Base-by-base conservation (phyloP, 139 green algal genomes). In the Volvox reticuliferus region DNA sequence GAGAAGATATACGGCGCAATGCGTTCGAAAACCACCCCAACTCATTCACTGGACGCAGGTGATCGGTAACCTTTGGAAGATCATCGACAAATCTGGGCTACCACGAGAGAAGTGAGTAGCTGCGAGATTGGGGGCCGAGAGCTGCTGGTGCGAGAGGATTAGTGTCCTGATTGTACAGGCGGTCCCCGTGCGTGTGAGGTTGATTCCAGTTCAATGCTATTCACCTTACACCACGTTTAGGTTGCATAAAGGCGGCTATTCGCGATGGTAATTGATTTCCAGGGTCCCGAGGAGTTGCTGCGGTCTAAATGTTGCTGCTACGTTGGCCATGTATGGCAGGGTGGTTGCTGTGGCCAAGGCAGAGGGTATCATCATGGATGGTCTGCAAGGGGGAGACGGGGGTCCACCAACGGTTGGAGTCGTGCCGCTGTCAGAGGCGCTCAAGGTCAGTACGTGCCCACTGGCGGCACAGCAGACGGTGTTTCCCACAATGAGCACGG, bases 31-130 rank as follows among this genome's bases (percentile, higher is more conserved):
- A 5, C 44, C 44, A 55, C 44, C 44, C 44, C 9, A 9, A 55
- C 67, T 28, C 67, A 32, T 75, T 28, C 12, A 75, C 67, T 32
- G 67, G 22, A 75, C 67, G 67, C 71, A 79, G 71, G 71, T 79
- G 32, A 96, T 97, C 73, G 80, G 81, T 76, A 96, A 97, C 91
- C 88, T 97, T 24, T 97, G 95, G 96, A 86, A 69, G n/a, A 95
- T 97, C 68, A 90, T 97, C 30, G 91, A 95, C 44, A 92, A 93
- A 30, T 91, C 79, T 1, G 95, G 95, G 0, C 85, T 97, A 20
- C 90, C 91, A 18, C 69, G 89, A 37, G 92, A 94, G 61, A 94
- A 71, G 92, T 94, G 55, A 71, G 78, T 71, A 1, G 22, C 1
- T 55, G 44, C 9, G 12, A 12, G 67, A 12, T 3, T 14, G 67